Base-by-base conservation (phyloP, 2,329 filamentous ascomycete species). In the Fonsecaea multimorphosa region DNA sequence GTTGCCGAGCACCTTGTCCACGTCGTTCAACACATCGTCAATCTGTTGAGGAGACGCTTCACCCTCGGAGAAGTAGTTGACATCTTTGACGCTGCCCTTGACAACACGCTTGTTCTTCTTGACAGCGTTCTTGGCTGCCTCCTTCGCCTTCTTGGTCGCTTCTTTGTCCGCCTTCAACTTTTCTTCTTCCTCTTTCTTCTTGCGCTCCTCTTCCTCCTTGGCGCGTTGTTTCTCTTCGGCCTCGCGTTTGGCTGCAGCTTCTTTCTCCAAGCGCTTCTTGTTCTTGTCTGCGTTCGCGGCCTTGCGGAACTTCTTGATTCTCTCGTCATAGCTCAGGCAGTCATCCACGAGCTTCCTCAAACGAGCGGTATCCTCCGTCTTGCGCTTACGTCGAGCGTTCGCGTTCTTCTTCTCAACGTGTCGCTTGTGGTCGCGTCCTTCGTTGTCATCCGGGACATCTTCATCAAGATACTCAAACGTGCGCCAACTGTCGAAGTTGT, bases 41-140 rank as follows among this genome's bases (percentile, higher is more conserved):
- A 99, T 92, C 76, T 92, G 87, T 59, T 67, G 44, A 14, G 91
- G 84, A n/a, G 90, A 86, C 29, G 89, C 82, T 66, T 93, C 90
- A 61, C 89, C 82, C 22, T 83, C 83, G 64, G 84, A 85, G 79
- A 99, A 97, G 88, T 99, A 99, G 85, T 97, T 97, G 75, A 91
- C 93, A 72, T 99, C 95, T 86, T 99, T 99, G 81, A 94, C 91
- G 71, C 91, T 93, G 68, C 88, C 89, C 80, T 96, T 93, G 74
- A 99, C 89, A 55, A 98, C 91, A 84, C 95, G 92, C 87, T 97
- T 97, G 87, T 99, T 99, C 91, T 99, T 99, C 91, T 99, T 99
- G 75, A 95, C 91, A 14, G 95, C 95, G 76, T 93, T 97, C 89
- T 99, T 99, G 65, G 95, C 95, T 1, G 94, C 94, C 81, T 99